phyloP scores from a whole-genome alignment of 2,329 filamentous ascomycete genomes.

The Plenodomus tracheiphilus region DNA sequence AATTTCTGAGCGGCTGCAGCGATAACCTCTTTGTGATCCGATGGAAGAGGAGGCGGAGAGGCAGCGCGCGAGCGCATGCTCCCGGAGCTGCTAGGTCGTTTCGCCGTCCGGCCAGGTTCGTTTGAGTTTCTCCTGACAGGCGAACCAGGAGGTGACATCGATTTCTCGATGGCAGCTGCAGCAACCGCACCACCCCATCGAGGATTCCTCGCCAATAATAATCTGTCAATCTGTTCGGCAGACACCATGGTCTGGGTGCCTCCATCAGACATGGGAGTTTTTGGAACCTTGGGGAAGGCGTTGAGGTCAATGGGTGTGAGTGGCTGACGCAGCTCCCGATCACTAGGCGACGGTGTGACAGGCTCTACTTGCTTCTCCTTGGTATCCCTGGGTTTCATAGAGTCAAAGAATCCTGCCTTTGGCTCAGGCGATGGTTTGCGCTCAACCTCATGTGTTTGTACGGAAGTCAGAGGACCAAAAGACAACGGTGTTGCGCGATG shows the following conservation, averaged over 20 bases:
- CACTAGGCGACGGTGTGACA: constrained; percentile 3
- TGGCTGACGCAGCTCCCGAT: constrained; percentile 24
- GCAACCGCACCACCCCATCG: constrained; percentile 31
- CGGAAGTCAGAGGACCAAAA: constrained; percentile 12
- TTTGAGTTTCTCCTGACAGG: constrained; percentile 35
- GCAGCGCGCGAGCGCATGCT: constrained; percentile 62
- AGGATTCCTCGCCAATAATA: constrained; percentile 62
- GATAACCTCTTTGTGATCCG: constrained; percentile 82
- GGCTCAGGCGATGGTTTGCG: constrained; percentile 25
- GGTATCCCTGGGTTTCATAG: constrained; percentile 50
- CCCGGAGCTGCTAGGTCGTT: constrained; percentile 71
- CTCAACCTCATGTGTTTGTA: constrained; percentile 15
- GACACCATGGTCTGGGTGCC: constrained; percentile 83
- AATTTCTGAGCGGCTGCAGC: constrained; percentile 70
- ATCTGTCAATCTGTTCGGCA: constrained; percentile 76
- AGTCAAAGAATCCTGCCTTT: constrained; percentile 48
- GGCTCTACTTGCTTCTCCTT: constrained; percentile 31
- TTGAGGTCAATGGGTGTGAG: constrained; percentile 31
- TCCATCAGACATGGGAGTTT: constrained; percentile 62
- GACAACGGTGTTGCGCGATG: constrained; percentile 24
- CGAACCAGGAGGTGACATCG: constrained; percentile 39
- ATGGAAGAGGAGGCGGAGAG: constrained; percentile 72
- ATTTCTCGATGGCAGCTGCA: constrained; percentile 35
- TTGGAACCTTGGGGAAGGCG: constrained; percentile 30
- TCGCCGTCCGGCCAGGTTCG: constrained; percentile 40